These are phyloP conservation scores for Penicillium lividum DNA, from an alignment of 495 filamentous ascomycete genomes.

Conservation along the genomic window DNA sequence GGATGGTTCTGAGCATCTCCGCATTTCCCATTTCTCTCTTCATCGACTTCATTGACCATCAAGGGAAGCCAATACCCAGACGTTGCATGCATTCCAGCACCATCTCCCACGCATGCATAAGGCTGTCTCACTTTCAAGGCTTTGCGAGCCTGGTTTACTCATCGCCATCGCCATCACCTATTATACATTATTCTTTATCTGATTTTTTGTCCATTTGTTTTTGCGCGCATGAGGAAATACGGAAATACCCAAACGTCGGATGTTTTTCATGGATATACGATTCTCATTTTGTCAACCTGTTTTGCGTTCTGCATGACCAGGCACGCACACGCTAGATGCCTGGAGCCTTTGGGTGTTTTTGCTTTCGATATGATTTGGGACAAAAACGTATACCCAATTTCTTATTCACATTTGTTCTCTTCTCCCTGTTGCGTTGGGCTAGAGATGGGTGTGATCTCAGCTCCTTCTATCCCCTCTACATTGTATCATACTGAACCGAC, in stretches of 20 bases:
- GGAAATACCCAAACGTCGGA: constrained; percentile 2
- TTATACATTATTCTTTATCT: neutral
- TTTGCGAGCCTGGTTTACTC: no score
- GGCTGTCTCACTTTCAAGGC: no score
- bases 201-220: neutral
- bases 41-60: no score
- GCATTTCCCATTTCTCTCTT: no score
- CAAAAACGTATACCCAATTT: constrained; percentile 11
- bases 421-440: neutral
- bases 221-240: neutral
- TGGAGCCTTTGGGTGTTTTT: constrained; percentile 2
- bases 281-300: constrained; percentile 2
- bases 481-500: constrained; percentile 1
- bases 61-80: no score
- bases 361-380: neutral
- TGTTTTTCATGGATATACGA: constrained; percentile 10
- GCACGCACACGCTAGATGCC: neutral
- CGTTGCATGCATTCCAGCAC: no score
- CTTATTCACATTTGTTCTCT: neutral
- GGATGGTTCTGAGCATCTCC: constrained; percentile 58
- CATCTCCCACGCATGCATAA: no score
- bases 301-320: constrained; percentile 1
- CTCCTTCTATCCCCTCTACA: neutral
- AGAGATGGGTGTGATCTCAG: neutral
- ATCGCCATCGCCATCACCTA: neutral